A percentile compares a stretch with the other conserved stretches of the same genome.
Evolutionary conservation across 73 alveolate genomes (phyloP).

Genomic region (Symbiodinium natans): DNA sequence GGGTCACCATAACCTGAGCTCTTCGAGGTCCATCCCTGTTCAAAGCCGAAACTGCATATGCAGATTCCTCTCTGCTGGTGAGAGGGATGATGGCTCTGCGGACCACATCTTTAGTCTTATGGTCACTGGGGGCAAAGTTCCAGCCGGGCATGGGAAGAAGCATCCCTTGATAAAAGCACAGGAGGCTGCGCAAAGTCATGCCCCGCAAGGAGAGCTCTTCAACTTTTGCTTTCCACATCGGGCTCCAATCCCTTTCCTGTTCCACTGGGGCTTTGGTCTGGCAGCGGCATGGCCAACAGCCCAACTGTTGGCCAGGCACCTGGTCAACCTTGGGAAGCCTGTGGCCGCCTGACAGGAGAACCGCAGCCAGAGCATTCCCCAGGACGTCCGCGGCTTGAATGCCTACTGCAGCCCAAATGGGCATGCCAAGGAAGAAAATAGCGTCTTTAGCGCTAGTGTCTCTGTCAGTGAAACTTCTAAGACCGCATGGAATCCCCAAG

Average conservation of each 20-base stretch:
- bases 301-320: neutral
- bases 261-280: neutral
- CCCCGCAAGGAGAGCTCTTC: conserved; percentile 16
- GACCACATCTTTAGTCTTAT: conserved; percentile 58
- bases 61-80: conserved; percentile 12
- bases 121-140: neutral
- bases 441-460: neutral
- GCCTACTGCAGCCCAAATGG: neutral
- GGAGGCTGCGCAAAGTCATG: conserved; percentile 39
- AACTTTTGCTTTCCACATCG: conserved; percentile 37
- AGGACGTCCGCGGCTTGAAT: neutral
- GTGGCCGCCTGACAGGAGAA: conserved; percentile 32
- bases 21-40: conserved; percentile 39
- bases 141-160: conserved; percentile 10
- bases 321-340: neutral
- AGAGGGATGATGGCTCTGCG: conserved; percentile 82
- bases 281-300: neutral
- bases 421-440: neutral
- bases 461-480: neutral
- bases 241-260: conserved; percentile 16
- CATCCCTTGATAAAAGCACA: conserved; percentile 3
- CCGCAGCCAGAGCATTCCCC: conserved; percentile 20
- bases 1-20: conserved; percentile 67
- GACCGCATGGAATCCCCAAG: neutral
- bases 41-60: conserved; percentile 32